phyloP scores from a whole-genome alignment of 257 asterid genomes.

The Nicotiana attenuata region DNA sequence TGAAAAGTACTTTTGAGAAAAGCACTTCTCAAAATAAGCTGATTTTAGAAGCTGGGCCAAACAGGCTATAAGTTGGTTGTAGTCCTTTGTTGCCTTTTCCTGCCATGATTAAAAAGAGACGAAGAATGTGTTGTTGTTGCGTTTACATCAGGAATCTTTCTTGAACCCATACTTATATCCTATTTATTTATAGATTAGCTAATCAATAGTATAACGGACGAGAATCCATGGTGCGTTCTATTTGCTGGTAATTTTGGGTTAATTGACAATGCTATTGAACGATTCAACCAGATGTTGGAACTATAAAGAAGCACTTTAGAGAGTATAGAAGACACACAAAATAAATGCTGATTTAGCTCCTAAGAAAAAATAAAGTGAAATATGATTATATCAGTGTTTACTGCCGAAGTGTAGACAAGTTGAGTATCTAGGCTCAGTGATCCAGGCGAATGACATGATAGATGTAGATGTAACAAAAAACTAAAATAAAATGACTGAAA shows the following conservation, averaged over 20 bases:
- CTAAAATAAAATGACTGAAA: no score
- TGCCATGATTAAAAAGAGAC: no score
- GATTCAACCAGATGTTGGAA: background rate
- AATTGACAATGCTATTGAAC: background rate
- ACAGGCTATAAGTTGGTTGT: no score
- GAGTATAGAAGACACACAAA: background rate
- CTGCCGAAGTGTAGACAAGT: background rate
- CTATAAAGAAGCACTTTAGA: background rate
- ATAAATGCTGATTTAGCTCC: background rate
- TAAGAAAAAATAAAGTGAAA: background rate
- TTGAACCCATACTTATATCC: background rate
- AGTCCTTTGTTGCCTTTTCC: no score
- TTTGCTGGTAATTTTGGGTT: no score
- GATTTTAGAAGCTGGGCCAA: no score
- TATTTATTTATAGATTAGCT: background rate
- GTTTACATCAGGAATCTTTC: no score
- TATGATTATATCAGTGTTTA: background rate
- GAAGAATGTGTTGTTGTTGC: background rate
- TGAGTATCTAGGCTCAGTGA: background rate
- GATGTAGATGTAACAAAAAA: no score
- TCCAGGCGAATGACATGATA: background rate
- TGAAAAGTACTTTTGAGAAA: no score
- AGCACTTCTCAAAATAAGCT: no score
- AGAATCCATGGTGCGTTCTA: background rate
- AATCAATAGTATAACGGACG: background rate